phyloP scores from a whole-genome alignment of 2,329 filamentous ascomycete species.

The Botrytis tulipae region DNA sequence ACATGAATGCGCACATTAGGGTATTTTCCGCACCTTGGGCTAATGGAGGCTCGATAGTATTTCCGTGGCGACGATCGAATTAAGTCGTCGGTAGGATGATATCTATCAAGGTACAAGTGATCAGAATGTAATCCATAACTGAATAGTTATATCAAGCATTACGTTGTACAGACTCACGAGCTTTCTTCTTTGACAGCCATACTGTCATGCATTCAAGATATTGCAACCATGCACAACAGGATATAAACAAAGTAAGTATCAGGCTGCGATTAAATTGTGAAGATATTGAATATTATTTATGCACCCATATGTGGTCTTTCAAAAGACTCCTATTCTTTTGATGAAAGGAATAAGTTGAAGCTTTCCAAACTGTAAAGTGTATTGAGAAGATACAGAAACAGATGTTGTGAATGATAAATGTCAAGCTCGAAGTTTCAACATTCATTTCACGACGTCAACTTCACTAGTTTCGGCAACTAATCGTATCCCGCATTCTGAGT shows the following conservation, averaged over 20 bases:
- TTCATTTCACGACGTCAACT: not conserved
- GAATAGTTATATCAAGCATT: not conserved
- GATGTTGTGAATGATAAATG: not conserved
- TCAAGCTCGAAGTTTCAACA: not conserved
- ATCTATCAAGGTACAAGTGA: conserved; percentile 44
- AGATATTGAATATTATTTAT: conserved; percentile 5
- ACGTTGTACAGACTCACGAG: conserved; percentile 43
- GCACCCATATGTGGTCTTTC: not conserved
- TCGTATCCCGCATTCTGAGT: not conserved
- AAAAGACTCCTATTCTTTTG: not conserved
- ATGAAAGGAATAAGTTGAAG: not conserved
- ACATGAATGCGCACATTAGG: not conserved
- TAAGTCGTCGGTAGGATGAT: conserved; percentile 63
- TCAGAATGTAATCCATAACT: not conserved
- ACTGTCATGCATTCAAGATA: conserved; percentile 34
- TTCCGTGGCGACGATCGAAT: conserved; percentile 60
- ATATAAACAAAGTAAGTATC: not conserved
- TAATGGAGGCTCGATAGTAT: conserved; percentile 66
- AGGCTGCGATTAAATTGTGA: not conserved
- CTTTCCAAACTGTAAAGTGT: not conserved
- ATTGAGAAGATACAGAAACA: conserved; percentile 1
- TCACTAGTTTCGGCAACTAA: not conserved
- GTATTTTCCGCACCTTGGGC: conserved; percentile 54
- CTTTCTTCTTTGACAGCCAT: conserved; percentile 58
- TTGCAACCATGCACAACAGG: conserved; percentile 19